Evolutionary conservation across 1,284 basidiomycete species (phyloP).

Genomic region (Farysia itapuensis): DNA sequence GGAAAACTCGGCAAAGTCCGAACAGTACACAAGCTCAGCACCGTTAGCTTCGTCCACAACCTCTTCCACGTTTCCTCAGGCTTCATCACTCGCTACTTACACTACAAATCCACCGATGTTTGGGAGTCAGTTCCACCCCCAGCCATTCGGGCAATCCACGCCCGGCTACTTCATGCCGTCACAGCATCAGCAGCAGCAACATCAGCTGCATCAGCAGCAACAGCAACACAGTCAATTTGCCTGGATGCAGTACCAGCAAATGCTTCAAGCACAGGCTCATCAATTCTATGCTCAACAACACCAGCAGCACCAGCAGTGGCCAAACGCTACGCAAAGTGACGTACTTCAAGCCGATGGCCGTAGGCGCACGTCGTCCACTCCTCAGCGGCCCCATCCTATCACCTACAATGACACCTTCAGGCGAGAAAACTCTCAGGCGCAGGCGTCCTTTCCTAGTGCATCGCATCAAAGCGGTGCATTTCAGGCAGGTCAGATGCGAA

Average conservation of each 20-base stretch:
- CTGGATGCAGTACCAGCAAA: constrained; percentile 52
- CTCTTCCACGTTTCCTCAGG: background rate
- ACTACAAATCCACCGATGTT: constrained; percentile 15
- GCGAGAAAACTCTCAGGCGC: constrained; percentile 17
- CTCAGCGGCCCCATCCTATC: constrained; percentile 42
- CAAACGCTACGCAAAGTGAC: constrained; percentile 11
- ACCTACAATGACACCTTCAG: constrained; percentile 50
- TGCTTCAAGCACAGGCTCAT: constrained; percentile 41
- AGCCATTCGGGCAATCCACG: constrained; percentile 43
- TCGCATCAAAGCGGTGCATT: constrained; percentile 12
- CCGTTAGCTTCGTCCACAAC: background rate
- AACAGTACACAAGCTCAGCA: no score
- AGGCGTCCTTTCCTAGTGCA: constrained; percentile 24
- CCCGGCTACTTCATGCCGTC: constrained; percentile 39
- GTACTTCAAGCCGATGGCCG: constrained; percentile 21
- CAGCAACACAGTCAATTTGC: constrained; percentile 41
- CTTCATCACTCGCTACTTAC: background rate
- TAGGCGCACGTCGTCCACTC: constrained; percentile 48
- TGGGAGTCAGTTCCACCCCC: constrained; percentile 38
- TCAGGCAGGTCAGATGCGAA: constrained; percentile 28
- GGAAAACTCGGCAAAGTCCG: no score
- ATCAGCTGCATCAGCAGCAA: constrained; percentile 29
- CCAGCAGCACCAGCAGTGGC: constrained; percentile 12
- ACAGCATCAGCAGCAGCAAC: constrained; percentile 30
- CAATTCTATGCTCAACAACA: constrained; percentile 35